Conservation (phyloP, 352 stramenopile species). For the Hyaloperonospora arabidopsidis region DNA sequence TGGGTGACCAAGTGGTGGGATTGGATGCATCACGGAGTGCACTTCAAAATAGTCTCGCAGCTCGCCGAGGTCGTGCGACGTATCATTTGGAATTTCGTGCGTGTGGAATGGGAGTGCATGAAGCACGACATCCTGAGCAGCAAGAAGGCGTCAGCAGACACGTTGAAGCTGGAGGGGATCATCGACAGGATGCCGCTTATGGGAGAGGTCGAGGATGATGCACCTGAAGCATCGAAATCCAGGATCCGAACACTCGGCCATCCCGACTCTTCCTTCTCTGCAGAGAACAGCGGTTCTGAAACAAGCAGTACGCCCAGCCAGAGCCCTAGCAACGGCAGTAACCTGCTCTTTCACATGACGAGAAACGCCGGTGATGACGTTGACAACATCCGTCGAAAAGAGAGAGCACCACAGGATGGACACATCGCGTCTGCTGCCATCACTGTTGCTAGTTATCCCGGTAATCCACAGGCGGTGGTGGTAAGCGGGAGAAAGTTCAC, state of each 20-base stretch:
- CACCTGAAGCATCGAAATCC: slow-evolving; percentile 10
- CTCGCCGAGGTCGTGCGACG: slow-evolving; percentile 89
- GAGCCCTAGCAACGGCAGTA: slow-evolving; percentile 5
- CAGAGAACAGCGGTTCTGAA: slow-evolving; percentile 15
- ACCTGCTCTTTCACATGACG: slow-evolving; percentile 13
- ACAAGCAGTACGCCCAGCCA: slow-evolving; percentile 21
- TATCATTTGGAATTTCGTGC: slow-evolving; percentile 90
- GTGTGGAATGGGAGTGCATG: slow-evolving; percentile 89
- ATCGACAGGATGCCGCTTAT: slow-evolving; percentile 50
- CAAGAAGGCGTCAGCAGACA: slow-evolving; percentile 53
- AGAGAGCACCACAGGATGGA: slow-evolving; percentile 10
- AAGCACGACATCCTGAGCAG: slow-evolving; percentile 58
- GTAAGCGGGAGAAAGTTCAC: slow-evolving; percentile 7
- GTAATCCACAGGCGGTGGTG: slow-evolving; percentile 20
- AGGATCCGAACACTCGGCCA: slow-evolving; percentile 17
- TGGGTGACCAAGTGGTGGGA: slow-evolving; percentile 90
- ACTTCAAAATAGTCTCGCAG: slow-evolving; percentile 79
- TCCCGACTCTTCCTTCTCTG: slow-evolving; percentile 18
- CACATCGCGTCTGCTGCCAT: slow-evolving; percentile 14
- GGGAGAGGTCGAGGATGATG: slow-evolving; percentile 30
- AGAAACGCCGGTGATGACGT: slow-evolving; percentile 4
- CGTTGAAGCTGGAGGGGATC: slow-evolving; percentile 36
- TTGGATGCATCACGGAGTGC: slow-evolving; percentile 62
- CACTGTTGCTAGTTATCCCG: slow-evolving; percentile 19
- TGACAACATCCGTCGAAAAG: not conserved